Percentiles rank a stretch among this genome's conserved stretches.
Conservation (phyloP, 371 early-diverging fungal species). For the Dichotomocladium elegans region DNA sequence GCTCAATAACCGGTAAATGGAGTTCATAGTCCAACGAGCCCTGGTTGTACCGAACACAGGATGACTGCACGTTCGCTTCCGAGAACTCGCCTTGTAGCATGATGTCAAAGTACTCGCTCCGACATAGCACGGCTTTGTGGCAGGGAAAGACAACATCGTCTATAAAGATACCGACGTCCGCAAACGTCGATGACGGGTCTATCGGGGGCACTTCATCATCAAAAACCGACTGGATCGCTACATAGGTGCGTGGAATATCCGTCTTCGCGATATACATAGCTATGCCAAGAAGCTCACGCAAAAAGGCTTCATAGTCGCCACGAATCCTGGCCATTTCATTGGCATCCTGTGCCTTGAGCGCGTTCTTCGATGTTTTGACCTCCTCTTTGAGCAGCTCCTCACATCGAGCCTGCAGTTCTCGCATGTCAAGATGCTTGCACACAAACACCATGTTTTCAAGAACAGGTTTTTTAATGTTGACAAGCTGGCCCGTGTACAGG, state of each 20-base stretch:
- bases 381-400: slow-evolving; percentile 3
- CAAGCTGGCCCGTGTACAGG: slow-evolving; percentile 32
- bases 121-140: slow-evolving; percentile 29
- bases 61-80: slow-evolving; percentile 10
- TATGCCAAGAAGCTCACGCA: slow-evolving; percentile 7
- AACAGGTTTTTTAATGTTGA: slow-evolving; percentile 8
- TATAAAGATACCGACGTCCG: slow-evolving; percentile 27
- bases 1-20: slow-evolving; percentile 16
- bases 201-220: background rate
- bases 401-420: slow-evolving; percentile 15
- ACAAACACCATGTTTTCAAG: slow-evolving; percentile 26
- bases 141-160: slow-evolving; percentile 26
- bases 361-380: slow-evolving; percentile 7
- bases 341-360: slow-evolving; percentile 14
- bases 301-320: slow-evolving; percentile 25
- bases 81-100: slow-evolving; percentile 29
- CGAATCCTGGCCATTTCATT: slow-evolving; percentile 25
- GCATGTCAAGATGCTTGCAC: slow-evolving; percentile 21
- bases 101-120: slow-evolving; percentile 31
- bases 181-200: slow-evolving; percentile 11
- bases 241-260: background rate
- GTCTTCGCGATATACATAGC: slow-evolving; percentile 1
- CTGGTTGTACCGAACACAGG: slow-evolving; percentile 4
- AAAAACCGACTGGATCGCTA: background rate
- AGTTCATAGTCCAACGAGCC: slow-evolving; percentile 1